These are phyloP conservation scores for Hypoxylon rickii DNA, from an alignment of 495 filamentous ascomycete genomes.

Conservation along the genomic window DNA sequence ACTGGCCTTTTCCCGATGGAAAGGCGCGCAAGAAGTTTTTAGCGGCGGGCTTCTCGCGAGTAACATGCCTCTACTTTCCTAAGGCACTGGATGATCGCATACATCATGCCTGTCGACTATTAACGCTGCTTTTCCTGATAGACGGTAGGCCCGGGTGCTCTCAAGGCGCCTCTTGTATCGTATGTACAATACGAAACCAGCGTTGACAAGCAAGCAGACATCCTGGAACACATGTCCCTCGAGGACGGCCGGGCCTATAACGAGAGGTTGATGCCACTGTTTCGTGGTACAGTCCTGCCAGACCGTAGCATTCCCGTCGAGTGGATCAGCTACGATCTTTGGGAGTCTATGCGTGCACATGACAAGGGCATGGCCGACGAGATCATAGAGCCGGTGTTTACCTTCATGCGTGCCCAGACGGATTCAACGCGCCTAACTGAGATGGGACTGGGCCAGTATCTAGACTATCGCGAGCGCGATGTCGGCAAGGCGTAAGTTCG, in stretches of 20 bases:
- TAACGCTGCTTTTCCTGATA: constrained; percentile 42
- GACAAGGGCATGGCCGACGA: constrained; percentile 40
- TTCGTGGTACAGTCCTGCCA: constrained; percentile 35
- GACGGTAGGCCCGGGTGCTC: constrained; percentile 38
- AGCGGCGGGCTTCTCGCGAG: constrained; percentile 40
- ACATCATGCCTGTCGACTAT: constrained; percentile 38
- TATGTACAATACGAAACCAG: not conserved
- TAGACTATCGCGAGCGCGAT: constrained; percentile 42
- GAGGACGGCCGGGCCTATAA: constrained; percentile 43
- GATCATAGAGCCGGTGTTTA: constrained; percentile 41
- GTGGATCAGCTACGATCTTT: constrained; percentile 46
- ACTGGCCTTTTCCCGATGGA: constrained; percentile 41
- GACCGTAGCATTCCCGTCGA: constrained; percentile 43
- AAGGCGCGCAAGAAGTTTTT: constrained; percentile 38
- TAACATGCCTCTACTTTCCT: constrained; percentile 46
- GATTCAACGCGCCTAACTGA: constrained; percentile 16
- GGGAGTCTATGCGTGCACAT: constrained; percentile 43
- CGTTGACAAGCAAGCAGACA: constrained; percentile 30
- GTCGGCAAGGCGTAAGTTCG: constrained; percentile 40
- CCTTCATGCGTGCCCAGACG: constrained; percentile 46
- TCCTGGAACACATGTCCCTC: constrained; percentile 48
- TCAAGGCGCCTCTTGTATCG: not conserved
- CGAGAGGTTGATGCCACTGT: constrained; percentile 42
- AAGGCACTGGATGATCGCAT: constrained; percentile 43
- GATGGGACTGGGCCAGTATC: constrained; percentile 34